Evolutionary conservation across 2,329 filamentous ascomycete genomes (phyloP).

Genomic region (Alternaria sp.): DNA sequence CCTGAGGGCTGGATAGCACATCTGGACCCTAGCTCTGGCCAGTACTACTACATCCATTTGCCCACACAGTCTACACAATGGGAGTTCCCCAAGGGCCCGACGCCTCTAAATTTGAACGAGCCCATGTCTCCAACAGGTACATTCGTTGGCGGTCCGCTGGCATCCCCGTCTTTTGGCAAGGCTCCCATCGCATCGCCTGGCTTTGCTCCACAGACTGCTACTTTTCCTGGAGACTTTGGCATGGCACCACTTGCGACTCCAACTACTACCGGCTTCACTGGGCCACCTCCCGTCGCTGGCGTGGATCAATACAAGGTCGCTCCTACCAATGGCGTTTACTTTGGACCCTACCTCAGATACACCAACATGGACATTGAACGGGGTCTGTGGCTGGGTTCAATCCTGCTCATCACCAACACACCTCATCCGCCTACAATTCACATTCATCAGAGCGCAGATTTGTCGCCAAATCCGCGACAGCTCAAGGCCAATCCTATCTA

Average conservation of each 20-base stretch:
- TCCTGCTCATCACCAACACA: slow-evolving; percentile 89
- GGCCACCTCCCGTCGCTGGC: slow-evolving; percentile 85
- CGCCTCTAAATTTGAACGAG: slow-evolving; percentile 83
- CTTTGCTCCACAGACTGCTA: slow-evolving; percentile 81
- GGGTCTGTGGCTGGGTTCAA: slow-evolving; percentile 90
- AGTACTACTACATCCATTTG: slow-evolving; percentile 99
- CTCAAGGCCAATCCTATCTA: slow-evolving; percentile 82
- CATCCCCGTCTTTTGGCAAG: slow-evolving; percentile 63
- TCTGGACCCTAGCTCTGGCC: slow-evolving; percentile 91
- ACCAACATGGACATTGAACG: slow-evolving; percentile 96
- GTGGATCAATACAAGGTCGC: slow-evolving; percentile 94
- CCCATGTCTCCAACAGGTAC: slow-evolving; percentile 81
- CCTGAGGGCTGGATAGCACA: slow-evolving; percentile 99
- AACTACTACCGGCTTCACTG: slow-evolving; percentile 81
- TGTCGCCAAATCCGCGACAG: slow-evolving; percentile 92
- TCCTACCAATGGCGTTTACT: slow-evolving; percentile 96
- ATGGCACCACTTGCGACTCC: slow-evolving; percentile 77
- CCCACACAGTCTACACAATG: slow-evolving; percentile 96
- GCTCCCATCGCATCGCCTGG: slow-evolving; percentile 77
- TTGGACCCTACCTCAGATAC: slow-evolving; percentile 94
- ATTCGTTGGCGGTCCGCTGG: slow-evolving; percentile 51
- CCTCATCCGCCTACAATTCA: slow-evolving; percentile 95
- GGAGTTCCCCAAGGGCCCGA: slow-evolving; percentile 97
- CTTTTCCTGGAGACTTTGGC: slow-evolving; percentile 86
- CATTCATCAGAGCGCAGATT: slow-evolving; percentile 85